Evolutionary conservation across 805 yeast genomes (phyloP).

Genomic region (Candida krabiensis): DNA sequence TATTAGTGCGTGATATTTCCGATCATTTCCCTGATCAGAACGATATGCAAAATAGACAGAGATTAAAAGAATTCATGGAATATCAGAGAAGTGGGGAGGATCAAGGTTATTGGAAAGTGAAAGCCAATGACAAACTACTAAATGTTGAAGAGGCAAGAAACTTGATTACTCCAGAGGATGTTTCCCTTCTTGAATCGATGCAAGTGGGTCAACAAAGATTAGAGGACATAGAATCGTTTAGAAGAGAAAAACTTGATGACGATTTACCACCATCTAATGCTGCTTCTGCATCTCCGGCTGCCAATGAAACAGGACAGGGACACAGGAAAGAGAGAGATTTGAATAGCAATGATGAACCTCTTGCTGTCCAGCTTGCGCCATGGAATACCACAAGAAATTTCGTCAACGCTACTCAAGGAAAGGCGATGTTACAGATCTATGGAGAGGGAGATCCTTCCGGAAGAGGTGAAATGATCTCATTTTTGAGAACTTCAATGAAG

Average conservation of each 20-base stretch:
- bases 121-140: constrained; percentile 65
- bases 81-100: constrained; percentile 92
- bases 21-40: constrained; percentile 95
- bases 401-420: constrained; percentile 91
- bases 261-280: constrained; percentile 7
- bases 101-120: constrained; percentile 93
- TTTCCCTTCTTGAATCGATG: constrained; percentile 85
- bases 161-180: constrained; percentile 92
- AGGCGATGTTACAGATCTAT: constrained; percentile 92
- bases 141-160: constrained; percentile 71
- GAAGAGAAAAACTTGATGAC: constrained; percentile 36
- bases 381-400: constrained; percentile 95
- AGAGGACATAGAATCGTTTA: constrained; percentile 72
- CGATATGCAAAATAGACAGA: constrained; percentile 95
- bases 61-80: constrained; percentile 96
- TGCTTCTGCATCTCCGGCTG: constrained; percentile 6
- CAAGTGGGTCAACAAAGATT: constrained; percentile 86
- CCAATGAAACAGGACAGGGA: constrained; percentile 7
- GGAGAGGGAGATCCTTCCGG: constrained; percentile 97
- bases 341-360: constrained; percentile 51
- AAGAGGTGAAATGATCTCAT: constrained; percentile 84
- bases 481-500: constrained; percentile 89
- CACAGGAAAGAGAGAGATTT: constrained; percentile 29
- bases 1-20: constrained; percentile 84
- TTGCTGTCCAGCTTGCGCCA: constrained; percentile 85